These are phyloP conservation scores for Ogataea corticis DNA, from an alignment of 805 yeast genomes.

Conservation along the genomic window DNA sequence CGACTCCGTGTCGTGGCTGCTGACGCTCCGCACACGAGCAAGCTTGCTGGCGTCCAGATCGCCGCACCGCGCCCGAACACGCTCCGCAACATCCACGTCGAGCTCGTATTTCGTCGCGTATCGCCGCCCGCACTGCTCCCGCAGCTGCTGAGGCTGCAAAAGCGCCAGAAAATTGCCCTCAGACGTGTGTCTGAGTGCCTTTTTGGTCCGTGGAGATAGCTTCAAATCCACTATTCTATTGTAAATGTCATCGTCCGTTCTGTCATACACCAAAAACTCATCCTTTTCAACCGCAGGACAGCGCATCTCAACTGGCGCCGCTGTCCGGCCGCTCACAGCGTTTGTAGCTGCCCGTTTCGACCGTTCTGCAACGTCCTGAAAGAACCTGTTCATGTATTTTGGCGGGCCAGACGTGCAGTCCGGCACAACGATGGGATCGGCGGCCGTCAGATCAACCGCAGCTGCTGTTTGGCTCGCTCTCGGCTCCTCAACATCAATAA, in stretches of 20 bases:
- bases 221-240: neutral
- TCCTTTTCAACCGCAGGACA: conserved; percentile 34
- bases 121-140: too few species aligned
- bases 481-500: neutral
- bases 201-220: neutral
- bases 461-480: neutral
- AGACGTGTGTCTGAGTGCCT: too few species aligned
- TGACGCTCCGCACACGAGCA: neutral
- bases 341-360: conserved; percentile 20
- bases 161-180: too few species aligned
- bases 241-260: conserved; percentile 11
- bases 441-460: too few species aligned
- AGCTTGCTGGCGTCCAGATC: conserved; percentile 9
- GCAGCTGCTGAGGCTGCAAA: neutral
- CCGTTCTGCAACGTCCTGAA: conserved; percentile 41
- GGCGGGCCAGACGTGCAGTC: too few species aligned
- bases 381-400: conserved; percentile 25
- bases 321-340: conserved; percentile 27
- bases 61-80: conserved; percentile 7
- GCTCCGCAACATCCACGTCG: conserved; percentile 3
- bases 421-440: too few species aligned
- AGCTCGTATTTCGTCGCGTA: neutral
- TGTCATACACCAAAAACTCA: conserved; percentile 37
- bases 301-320: conserved; percentile 18
- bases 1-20: conserved; percentile 11